Evolutionary conservation across 768 basidiomycete species (phyloP).

Genomic region (Tricholoma furcatifolium): DNA sequence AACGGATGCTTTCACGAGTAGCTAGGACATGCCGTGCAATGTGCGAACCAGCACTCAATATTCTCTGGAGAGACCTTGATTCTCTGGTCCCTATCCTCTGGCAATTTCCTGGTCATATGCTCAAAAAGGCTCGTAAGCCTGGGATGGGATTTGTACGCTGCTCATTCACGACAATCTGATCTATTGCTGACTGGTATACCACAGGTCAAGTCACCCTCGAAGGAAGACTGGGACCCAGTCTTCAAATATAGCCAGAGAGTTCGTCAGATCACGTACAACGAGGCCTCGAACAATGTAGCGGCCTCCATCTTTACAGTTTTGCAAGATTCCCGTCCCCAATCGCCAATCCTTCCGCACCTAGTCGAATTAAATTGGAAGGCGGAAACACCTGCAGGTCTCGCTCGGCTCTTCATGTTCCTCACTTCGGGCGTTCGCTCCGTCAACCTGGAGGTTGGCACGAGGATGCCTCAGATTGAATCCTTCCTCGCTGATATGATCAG

Average conservation of each 20-base stretch:
- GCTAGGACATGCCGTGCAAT: constrained; percentile 76
- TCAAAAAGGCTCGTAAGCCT: constrained; percentile 71
- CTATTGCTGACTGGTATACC: background rate
- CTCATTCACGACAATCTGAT: background rate
- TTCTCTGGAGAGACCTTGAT: constrained; percentile 79
- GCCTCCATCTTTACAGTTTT: constrained; percentile 66
- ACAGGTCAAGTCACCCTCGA: constrained; percentile 59
- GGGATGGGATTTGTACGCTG: constrained; percentile 72
- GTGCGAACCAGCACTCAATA: constrained; percentile 66
- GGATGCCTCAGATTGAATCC: constrained; percentile 54
- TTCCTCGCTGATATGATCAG: constrained; percentile 66
- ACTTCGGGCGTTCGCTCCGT: constrained; percentile 60
- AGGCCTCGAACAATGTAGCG: constrained; percentile 60
- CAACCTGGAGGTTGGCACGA: constrained; percentile 61
- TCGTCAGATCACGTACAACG: constrained; percentile 67
- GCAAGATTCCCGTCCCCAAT: constrained; percentile 59
- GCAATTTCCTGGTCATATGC: constrained; percentile 63
- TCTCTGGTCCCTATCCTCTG: constrained; percentile 71
- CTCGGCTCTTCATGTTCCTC: constrained; percentile 64
- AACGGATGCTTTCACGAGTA: constrained; percentile 65
- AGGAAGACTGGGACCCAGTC: constrained; percentile 68
- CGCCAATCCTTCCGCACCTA: constrained; percentile 69
- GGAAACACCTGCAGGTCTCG: constrained; percentile 63
- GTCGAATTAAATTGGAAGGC: constrained; percentile 71
- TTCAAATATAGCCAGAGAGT: constrained; percentile 69